Evolutionary conservation across 73 alveolate genomes (phyloP).

Genomic region (Paramecium tetraurelia): DNA sequence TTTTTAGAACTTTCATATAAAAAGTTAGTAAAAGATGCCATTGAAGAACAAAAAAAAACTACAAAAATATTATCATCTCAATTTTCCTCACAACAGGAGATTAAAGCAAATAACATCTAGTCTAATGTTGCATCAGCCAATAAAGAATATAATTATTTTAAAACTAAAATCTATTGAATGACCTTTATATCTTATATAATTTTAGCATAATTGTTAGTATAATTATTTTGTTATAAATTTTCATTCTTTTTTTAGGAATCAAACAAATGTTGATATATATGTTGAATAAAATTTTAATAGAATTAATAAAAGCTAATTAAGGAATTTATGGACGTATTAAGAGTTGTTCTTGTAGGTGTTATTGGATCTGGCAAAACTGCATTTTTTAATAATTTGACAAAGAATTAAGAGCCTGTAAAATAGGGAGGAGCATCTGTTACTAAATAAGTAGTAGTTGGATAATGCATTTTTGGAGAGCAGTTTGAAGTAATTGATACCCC

Average conservation of each 20-base stretch:
- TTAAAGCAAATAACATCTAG: no score
- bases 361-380: slow-evolving; percentile 58
- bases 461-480: background rate
- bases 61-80: background rate
- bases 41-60: background rate
- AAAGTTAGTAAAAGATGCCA: background rate
- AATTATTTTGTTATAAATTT: no score
- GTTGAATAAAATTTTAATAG: background rate
- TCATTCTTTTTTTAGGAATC: background rate
- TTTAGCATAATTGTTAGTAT: no score
- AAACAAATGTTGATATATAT: no score
- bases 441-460: background rate
- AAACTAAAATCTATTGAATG: background rate
- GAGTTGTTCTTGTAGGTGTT: slow-evolving; percentile 21
- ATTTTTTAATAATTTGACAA: background rate
- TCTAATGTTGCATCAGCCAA: no score
- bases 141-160: no score
- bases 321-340: background rate
- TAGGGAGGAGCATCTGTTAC: slow-evolving; percentile 33
- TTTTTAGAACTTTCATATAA: background rate
- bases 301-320: no score
- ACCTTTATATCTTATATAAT: background rate
- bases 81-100: background rate
- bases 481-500: background rate
- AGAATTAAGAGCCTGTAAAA: background rate